phyloP scores from a whole-genome alignment of 2,329 filamentous ascomycete genomes.

The Neonectria hederae region DNA sequence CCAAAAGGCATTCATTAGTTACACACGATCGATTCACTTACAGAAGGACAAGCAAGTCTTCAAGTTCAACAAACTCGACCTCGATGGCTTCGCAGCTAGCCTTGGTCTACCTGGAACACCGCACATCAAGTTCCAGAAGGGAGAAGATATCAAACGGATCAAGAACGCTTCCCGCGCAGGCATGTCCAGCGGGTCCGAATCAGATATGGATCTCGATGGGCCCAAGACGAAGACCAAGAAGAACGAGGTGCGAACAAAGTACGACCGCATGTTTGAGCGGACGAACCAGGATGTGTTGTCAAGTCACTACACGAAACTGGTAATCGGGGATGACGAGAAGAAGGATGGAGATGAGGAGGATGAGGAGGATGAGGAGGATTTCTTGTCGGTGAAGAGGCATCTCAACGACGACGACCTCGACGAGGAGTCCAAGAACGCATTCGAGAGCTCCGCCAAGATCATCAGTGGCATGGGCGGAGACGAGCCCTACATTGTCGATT shows the following conservation, averaged over 20 bases:
- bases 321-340: constrained; percentile 67
- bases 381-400: constrained; percentile 89
- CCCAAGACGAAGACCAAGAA: constrained; percentile 66
- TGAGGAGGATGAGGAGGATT: constrained; percentile 79
- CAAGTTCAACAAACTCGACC: constrained; percentile 80
- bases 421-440: constrained; percentile 57
- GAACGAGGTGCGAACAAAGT: constrained; percentile 86
- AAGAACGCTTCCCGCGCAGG: constrained; percentile 85
- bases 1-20: constrained; percentile 95
- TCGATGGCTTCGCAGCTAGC: constrained; percentile 87
- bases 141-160: constrained; percentile 83
- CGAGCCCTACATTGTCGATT: constrained; percentile 85
- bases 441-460: constrained; percentile 60
- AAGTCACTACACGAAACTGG: constrained; percentile 90
- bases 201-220: constrained; percentile 62
- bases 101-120: constrained; percentile 91
- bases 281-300: constrained; percentile 95
- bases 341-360: constrained; percentile 67
- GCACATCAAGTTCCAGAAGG: constrained; percentile 92
- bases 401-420: constrained; percentile 75
- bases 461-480: constrained; percentile 75
- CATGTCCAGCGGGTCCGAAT: constrained; percentile 70
- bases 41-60: constrained; percentile 95
- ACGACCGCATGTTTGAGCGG: constrained; percentile 97
- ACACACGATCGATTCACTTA: constrained; percentile 83